Conservation (phyloP, 345 rosid species). For the Microthlaspi erraticum region DNA sequence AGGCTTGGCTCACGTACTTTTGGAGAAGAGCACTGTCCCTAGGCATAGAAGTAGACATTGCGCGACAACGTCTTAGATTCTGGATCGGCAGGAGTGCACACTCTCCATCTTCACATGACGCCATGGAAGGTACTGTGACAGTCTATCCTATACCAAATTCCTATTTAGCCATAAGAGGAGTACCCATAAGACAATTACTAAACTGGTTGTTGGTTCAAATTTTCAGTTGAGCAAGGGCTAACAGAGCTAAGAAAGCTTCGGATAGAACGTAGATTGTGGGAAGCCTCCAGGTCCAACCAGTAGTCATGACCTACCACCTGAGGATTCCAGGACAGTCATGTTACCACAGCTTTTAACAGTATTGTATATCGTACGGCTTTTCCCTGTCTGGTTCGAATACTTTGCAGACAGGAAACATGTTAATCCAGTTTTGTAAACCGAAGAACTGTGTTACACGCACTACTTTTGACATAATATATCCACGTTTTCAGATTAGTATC, state of each 20-base stretch:
- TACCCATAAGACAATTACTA: not conserved
- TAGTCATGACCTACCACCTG: slow-evolving; percentile 32
- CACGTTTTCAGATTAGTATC: slow-evolving; percentile 28
- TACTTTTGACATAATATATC: slow-evolving; percentile 39
- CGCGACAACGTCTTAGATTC: slow-evolving; percentile 76
- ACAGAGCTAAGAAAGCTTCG: slow-evolving; percentile 85
- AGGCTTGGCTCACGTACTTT: slow-evolving; percentile 99
- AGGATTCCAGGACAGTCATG: slow-evolving; percentile 19
- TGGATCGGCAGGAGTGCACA: slow-evolving; percentile 86
- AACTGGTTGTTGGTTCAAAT: slow-evolving; percentile 12
- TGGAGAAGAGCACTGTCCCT: slow-evolving; percentile 93
- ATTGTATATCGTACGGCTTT: slow-evolving; percentile 27
- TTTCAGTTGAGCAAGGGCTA: slow-evolving; percentile 86
- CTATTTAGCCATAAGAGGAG: slow-evolving; percentile 8
- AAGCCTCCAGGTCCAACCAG: slow-evolving; percentile 63
- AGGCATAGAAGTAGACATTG: slow-evolving; percentile 77
- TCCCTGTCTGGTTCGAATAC: slow-evolving; percentile 27
- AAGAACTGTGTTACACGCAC: slow-evolving; percentile 27
- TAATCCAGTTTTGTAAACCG: slow-evolving; percentile 43
- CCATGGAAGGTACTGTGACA: slow-evolving; percentile 86
- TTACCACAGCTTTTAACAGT: slow-evolving; percentile 36
- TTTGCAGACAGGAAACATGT: slow-evolving; percentile 34
- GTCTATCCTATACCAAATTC: slow-evolving; percentile 12
- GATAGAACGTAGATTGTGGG: slow-evolving; percentile 90
- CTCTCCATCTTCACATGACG: slow-evolving; percentile 87